Conservation (phyloP, 345 rosid genomes). For the Rhodamnia argentea region DNA sequence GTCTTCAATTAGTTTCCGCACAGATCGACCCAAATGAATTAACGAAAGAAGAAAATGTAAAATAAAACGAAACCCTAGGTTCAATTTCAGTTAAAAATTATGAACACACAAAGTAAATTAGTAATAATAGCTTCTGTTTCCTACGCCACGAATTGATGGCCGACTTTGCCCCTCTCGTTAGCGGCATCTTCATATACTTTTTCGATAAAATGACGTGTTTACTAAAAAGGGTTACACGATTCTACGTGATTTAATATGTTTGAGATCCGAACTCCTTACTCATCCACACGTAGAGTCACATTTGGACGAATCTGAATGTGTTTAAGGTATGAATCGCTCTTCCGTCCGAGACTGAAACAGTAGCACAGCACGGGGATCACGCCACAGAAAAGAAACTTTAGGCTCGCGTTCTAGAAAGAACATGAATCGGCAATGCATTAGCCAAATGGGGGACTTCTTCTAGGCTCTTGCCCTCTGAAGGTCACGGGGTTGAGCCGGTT, state of each 20-base stretch:
- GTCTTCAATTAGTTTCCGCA: not conserved
- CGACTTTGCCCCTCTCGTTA: too few relatives aligned
- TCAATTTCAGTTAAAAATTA: not conserved
- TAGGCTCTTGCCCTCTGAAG: not conserved
- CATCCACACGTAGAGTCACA: not conserved
- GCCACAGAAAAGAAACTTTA: not conserved
- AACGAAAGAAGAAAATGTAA: not conserved
- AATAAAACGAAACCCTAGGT: not conserved
- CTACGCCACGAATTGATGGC: not conserved
- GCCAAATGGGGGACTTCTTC: not conserved
- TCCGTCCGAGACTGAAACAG: too few relatives aligned
- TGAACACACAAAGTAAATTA: not conserved
- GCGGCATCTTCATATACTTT: too few relatives aligned
- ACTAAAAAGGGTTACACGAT: accelerated
- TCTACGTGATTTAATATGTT: not conserved
- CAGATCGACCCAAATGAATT: not conserved
- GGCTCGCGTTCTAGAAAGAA: not conserved
- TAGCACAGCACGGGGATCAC: not conserved
- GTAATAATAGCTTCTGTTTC: not conserved
- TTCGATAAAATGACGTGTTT: not conserved
- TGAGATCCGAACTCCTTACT: not conserved
- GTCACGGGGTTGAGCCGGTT: not conserved
- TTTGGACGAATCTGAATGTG: not conserved
- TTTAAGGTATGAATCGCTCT: not conserved
- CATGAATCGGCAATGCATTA: not conserved